A percentile compares a stretch with the other conserved stretches of the same genome.
Conservation (phyloP, 140 eudicot genomes). For the Eryngium alpinum region DNA sequence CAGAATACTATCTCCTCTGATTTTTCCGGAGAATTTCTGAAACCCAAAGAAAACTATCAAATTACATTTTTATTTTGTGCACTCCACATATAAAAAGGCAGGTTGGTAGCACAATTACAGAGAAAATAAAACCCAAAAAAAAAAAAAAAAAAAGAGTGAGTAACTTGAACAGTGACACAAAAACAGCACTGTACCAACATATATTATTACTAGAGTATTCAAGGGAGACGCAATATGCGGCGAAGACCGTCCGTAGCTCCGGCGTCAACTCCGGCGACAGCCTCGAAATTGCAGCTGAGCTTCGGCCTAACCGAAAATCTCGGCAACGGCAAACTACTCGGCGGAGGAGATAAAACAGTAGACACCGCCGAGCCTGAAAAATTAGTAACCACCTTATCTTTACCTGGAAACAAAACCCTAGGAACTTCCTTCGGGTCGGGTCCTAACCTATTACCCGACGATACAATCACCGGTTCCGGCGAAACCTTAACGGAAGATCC, state of each 20-base stretch:
- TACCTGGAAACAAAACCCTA: slow-evolving; percentile 22
- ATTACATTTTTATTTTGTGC: no score
- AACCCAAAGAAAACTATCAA: no score
- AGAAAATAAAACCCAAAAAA: neutral
- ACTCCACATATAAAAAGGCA: no score
- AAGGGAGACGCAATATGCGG: slow-evolving; percentile 54
- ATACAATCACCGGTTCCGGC: slow-evolving; percentile 1
- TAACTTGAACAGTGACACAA: neutral
- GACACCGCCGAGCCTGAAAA: slow-evolving; percentile 9
- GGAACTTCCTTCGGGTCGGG: slow-evolving; percentile 37
- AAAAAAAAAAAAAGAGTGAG: no score
- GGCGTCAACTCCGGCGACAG: slow-evolving; percentile 38
- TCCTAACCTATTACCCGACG: slow-evolving; percentile 21
- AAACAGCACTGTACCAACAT: slow-evolving; percentile 4
- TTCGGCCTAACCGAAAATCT: slow-evolving; percentile 72
- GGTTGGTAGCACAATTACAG: no score
- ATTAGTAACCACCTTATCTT: slow-evolving; percentile 2
- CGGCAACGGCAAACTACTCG: slow-evolving; percentile 93
- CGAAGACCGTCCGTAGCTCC: slow-evolving; percentile 68
- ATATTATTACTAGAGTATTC: slow-evolving; percentile 1
- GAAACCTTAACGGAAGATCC: neutral
- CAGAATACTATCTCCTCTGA: no score
- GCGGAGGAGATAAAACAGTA: slow-evolving; percentile 58
- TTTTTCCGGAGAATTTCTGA: no score
- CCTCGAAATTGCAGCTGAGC: slow-evolving; percentile 45